Evolutionary conservation across 2,329 filamentous ascomycete genomes (phyloP).

Genomic region (Elsinoe necatrix): DNA sequence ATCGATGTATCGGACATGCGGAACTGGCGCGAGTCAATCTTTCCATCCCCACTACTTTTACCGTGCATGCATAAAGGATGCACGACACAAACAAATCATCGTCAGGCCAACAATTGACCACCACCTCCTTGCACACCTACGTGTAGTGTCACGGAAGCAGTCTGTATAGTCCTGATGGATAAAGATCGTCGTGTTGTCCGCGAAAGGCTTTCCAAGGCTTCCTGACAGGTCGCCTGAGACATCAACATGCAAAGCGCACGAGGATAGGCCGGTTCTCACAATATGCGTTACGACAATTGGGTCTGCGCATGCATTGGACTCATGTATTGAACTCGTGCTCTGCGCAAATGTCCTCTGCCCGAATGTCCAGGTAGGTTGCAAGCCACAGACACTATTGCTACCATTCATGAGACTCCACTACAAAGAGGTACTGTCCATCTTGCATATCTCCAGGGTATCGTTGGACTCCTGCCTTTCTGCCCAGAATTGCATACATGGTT

Average conservation of each 20-base stretch:
- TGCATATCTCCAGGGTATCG: not conserved
- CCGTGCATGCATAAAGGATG: slow-evolving; percentile 3
- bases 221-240: not conserved
- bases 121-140: not conserved
- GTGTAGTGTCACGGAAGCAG: not conserved
- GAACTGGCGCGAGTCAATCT: not conserved
- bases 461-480: not conserved
- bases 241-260: not conserved
- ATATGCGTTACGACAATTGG: not conserved
- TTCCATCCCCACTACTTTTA: slow-evolving; percentile 4
- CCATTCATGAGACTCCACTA: not conserved
- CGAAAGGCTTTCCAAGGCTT: not conserved
- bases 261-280: not conserved
- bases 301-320: not conserved
- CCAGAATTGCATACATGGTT: not conserved
- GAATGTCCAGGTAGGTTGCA: too few species aligned
- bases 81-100: slow-evolving; percentile 11
- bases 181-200: not conserved
- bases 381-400: too few species aligned
- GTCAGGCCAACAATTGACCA: not conserved
- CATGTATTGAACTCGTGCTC: too few species aligned
- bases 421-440: not conserved
- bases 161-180: not conserved
- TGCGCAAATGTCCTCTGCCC: too few species aligned
- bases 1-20: not conserved